Evolutionary conservation across 352 stramenopile genomes (phyloP).

Genomic region (Phytophthora rubi): DNA sequence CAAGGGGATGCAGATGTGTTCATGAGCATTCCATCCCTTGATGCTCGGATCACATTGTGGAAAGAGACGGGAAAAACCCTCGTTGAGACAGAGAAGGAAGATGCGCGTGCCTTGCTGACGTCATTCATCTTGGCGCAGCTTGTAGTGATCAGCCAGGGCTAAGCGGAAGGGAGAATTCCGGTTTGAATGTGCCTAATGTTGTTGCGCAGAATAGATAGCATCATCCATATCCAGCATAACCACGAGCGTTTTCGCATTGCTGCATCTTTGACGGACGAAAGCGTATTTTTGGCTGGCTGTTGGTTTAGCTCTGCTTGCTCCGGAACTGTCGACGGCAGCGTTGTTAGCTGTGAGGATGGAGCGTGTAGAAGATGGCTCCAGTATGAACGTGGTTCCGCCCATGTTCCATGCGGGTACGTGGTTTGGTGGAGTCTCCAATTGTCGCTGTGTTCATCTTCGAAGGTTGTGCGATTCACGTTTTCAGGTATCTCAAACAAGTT

Average conservation of each 20-base stretch:
- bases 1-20: constrained; percentile 81
- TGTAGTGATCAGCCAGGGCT: constrained; percentile 46
- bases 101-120: constrained; percentile 67
- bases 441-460: too few species aligned
- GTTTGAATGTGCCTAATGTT: constrained; percentile 15
- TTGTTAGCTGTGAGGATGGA: constrained; percentile 34
- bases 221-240: constrained; percentile 13
- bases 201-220: constrained; percentile 33
- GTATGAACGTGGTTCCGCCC: constrained; percentile 38
- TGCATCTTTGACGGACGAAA: constrained; percentile 14
- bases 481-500: constrained; percentile 87
- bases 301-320: constrained; percentile 18
- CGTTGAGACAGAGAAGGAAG: constrained; percentile 81
- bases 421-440: neutral
- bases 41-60: constrained; percentile 79
- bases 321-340: neutral
- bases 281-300: constrained; percentile 42
- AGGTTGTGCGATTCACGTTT: neutral
- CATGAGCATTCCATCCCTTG: constrained; percentile 81
- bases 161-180: constrained; percentile 18
- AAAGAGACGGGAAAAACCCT: constrained; percentile 79
- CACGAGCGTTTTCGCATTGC: constrained; percentile 22
- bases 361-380: constrained; percentile 40
- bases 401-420: constrained; percentile 50
- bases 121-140: constrained; percentile 62